A percentile compares a stretch with the other conserved stretches of the same genome.
Evolutionary conservation across 495 filamentous ascomycete genomes (phyloP).

Genomic region (Daldinia childiae): DNA sequence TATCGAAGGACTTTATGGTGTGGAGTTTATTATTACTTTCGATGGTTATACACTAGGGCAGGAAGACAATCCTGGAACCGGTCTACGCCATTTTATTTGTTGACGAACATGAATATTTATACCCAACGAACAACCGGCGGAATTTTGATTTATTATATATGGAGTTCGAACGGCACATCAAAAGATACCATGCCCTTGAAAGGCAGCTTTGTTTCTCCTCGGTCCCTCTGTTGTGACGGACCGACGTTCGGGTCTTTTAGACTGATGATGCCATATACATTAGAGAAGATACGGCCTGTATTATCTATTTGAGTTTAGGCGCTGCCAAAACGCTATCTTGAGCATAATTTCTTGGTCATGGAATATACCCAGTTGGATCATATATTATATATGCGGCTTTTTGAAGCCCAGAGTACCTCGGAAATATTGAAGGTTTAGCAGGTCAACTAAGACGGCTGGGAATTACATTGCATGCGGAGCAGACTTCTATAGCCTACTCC

Average conservation of each 20-base stretch:
- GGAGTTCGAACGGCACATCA: conserved; percentile 40
- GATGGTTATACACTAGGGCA: conserved; percentile 23
- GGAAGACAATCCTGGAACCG: conserved; percentile 17
- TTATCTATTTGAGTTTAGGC: conserved; percentile 26
- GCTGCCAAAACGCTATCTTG: conserved; percentile 17
- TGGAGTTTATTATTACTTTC: conserved; percentile 31
- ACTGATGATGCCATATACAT: conserved; percentile 38
- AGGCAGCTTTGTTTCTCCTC: conserved; percentile 32
- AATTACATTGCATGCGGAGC: conserved; percentile 19
- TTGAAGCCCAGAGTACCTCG: conserved; percentile 17
- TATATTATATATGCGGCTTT: conserved; percentile 24
- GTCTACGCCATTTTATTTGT: conserved; percentile 20
- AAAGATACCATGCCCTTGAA: conserved; percentile 39
- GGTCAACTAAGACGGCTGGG: conserved; percentile 1
- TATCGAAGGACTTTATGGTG: conserved; percentile 12
- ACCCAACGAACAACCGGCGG: conserved; percentile 39
- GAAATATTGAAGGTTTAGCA: conserved; percentile 16
- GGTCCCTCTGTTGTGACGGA: conserved; percentile 30
- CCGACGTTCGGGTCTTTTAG: conserved; percentile 37
- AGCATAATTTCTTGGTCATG: conserved; percentile 24
- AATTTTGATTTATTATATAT: conserved; percentile 36
- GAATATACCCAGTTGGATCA: conserved; percentile 40
- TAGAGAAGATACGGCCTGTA: conserved; percentile 40
- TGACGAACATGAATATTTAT: conserved; percentile 43
- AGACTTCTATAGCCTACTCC: conserved; percentile 10